Percentiles rank a stretch among this genome's conserved stretches.
Conservation (phyloP, 2,329 filamentous ascomycete species). For the Biscogniauxia marginata region DNA sequence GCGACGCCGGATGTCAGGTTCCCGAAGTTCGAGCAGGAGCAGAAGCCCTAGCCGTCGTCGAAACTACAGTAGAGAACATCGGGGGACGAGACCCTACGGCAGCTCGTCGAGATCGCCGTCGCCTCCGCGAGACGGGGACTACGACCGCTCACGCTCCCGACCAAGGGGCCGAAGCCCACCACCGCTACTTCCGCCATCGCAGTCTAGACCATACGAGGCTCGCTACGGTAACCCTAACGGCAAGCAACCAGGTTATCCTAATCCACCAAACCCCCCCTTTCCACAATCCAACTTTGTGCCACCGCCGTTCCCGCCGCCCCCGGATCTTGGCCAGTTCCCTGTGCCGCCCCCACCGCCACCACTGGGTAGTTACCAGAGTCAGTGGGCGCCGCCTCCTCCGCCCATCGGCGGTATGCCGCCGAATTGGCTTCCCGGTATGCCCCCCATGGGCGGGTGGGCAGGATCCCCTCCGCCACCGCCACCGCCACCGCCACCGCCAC, state of each 20-base stretch:
- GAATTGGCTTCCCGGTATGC: slow-evolving; percentile 25
- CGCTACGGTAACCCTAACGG: slow-evolving; percentile 10
- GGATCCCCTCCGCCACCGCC: slow-evolving; percentile 23
- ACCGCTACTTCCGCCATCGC: slow-evolving; percentile 3
- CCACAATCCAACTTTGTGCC: slow-evolving; percentile 21
- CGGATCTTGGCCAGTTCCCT: slow-evolving; percentile 24
- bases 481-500: slow-evolving; percentile 25
- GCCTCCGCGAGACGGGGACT: slow-evolving; percentile 21
- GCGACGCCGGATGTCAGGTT: slow-evolving; percentile 38
- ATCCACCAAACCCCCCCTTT: slow-evolving; percentile 19
- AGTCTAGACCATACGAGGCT: slow-evolving; percentile 8
- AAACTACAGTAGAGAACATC: slow-evolving; percentile 29
- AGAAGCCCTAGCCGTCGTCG: slow-evolving; percentile 30
- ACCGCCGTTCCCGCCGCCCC: slow-evolving; percentile 19
- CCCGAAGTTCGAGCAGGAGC: slow-evolving; percentile 33
- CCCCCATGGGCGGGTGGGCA: slow-evolving; percentile 16
- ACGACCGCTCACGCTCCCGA: slow-evolving; percentile 19
- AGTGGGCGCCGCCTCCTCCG: slow-evolving; percentile 24
- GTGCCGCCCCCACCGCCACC: slow-evolving; percentile 29
- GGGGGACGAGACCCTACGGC: slow-evolving; percentile 28
- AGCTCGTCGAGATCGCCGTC: slow-evolving; percentile 32
- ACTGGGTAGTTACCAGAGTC: slow-evolving; percentile 23
- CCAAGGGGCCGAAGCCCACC: slow-evolving; percentile 14
- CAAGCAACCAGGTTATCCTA: slow-evolving; percentile 15
- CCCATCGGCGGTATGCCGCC: slow-evolving; percentile 20